Conservation (phyloP, 805 yeast genomes). For the Candida alai region DNA sequence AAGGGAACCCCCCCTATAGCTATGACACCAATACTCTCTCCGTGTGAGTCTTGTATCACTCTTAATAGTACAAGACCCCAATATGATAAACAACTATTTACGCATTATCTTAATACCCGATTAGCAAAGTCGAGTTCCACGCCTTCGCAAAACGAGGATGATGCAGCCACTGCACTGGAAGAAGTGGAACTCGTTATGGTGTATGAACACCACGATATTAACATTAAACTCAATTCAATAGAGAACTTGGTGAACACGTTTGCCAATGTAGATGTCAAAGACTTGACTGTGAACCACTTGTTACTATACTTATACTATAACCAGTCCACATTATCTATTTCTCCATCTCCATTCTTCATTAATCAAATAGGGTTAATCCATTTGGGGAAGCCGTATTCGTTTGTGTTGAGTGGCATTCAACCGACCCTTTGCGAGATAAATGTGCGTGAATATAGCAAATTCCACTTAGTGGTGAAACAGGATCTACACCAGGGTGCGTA, state of each 20-base stretch:
- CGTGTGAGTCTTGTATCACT: constrained; percentile 20
- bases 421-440: constrained; percentile 3
- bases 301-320: constrained; percentile 16
- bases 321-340: constrained; percentile 7
- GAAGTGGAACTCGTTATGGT: constrained; percentile 6
- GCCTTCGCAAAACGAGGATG: not conserved
- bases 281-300: constrained; percentile 18
- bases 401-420: constrained; percentile 4
- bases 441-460: constrained; percentile 4
- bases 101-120: constrained; percentile 5
- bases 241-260: constrained; percentile 13
- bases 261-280: not conserved
- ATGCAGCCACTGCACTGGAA: constrained; percentile 3
- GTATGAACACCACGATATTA: constrained; percentile 12
- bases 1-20: too few relatives aligned
- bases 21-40: constrained; percentile 9
- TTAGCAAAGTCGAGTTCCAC: constrained; percentile 1
- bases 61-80: constrained; percentile 7
- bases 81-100: constrained; percentile 3
- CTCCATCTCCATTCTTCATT: constrained; percentile 9
- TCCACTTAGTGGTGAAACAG: constrained; percentile 5
- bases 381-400: constrained; percentile 15
- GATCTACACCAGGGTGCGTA: not conserved
- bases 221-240: constrained; percentile 15
- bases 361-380: constrained; percentile 19